Evolutionary conservation across 805 yeast genomes (phyloP).

Genomic region (Candida suzukii): DNA sequence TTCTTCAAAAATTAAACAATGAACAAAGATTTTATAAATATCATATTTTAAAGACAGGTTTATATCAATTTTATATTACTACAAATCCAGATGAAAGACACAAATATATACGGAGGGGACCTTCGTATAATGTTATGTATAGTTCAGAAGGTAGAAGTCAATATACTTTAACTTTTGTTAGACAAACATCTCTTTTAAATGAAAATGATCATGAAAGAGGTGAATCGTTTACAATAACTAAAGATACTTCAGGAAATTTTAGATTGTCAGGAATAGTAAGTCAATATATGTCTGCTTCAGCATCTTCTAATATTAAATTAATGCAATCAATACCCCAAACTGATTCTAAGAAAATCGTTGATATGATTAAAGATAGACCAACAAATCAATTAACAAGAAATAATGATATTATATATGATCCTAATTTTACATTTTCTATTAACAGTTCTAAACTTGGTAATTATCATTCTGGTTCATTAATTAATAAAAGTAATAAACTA

Average conservation of each 20-base stretch:
- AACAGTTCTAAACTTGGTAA: background rate
- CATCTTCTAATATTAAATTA: background rate
- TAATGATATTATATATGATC: background rate
- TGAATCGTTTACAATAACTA: background rate
- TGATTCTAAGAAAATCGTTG: background rate
- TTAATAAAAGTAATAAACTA: background rate
- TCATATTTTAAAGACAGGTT: slow-evolving; percentile 49
- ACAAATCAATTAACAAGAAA: background rate
- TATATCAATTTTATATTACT: slow-evolving; percentile 46
- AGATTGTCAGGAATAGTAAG: background rate
- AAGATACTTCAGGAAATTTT: background rate
- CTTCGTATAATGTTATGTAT: slow-evolving; percentile 44
- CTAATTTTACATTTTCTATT: background rate
- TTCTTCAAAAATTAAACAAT: background rate
- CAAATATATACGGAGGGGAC: slow-evolving; percentile 51
- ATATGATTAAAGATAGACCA: background rate
- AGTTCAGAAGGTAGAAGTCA: background rate
- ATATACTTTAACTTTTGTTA: background rate
- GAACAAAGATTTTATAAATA: slow-evolving; percentile 48
- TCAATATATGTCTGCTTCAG: background rate
- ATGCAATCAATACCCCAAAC: background rate
- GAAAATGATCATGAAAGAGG: background rate
- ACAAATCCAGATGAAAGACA: slow-evolving; percentile 63
- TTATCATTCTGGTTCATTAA: background rate
- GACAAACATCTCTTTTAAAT: background rate